Conservation (phyloP, 805 yeast species). For the Monosporozyma solicola region DNA sequence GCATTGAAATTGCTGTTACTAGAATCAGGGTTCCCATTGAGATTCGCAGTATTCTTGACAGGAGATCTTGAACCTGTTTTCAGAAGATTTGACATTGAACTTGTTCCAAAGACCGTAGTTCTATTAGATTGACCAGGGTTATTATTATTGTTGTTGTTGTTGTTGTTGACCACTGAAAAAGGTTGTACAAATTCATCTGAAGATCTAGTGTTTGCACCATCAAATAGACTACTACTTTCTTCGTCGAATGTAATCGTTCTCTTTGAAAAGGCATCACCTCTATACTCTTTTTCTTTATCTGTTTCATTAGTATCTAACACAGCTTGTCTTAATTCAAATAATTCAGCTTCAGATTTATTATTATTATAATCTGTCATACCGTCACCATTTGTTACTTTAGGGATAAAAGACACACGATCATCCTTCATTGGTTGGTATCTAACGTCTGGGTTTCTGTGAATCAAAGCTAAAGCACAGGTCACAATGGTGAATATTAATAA, state of each 20-base stretch:
- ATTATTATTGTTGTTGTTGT: not conserved
- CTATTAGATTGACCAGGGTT: not conserved
- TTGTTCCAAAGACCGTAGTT: not conserved
- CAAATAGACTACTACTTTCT: conserved; percentile 10
- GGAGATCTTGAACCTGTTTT: conserved; percentile 1
- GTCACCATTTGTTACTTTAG: conserved; percentile 41
- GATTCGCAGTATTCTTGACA: not conserved
- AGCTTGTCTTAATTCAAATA: conserved; percentile 30
- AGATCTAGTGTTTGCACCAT: not conserved
- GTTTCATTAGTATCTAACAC: conserved; percentile 31
- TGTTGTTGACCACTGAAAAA: conserved; percentile 1
- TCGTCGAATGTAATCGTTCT: conserved; percentile 3
- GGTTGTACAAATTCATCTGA: conserved; percentile 2
- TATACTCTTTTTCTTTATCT: conserved; percentile 19
- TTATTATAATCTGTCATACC: conserved; percentile 15
- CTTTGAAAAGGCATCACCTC: conserved; percentile 18
- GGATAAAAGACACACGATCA: conserved; percentile 92
- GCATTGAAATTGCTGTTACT: not conserved
- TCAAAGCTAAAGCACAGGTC: conserved; percentile 74
- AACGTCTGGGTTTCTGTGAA: conserved; percentile 88
- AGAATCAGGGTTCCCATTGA: no score
- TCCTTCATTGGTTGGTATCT: conserved; percentile 95
- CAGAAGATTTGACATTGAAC: conserved; percentile 1
- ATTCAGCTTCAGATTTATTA: conserved; percentile 24
- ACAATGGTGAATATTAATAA: conserved; percentile 78